Base-by-base conservation (phyloP, 2,329 filamentous ascomycete species). In the Polytolypa hystricis region DNA sequence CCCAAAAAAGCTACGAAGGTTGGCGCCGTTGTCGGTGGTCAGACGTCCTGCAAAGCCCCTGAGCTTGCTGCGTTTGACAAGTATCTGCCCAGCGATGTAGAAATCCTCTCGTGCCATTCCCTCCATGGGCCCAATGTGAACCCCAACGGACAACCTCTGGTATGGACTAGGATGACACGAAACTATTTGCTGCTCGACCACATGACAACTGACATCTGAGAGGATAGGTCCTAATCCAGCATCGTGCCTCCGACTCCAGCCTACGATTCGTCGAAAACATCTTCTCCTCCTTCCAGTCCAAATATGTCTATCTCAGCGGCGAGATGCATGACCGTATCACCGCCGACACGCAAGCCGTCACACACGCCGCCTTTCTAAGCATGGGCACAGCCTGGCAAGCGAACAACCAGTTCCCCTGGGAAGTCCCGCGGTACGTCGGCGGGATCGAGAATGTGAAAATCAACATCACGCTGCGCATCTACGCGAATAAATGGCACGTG, bases 361-460 rank as follows among this genome's bases (percentile, higher is more conserved):
- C 91, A 0, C 91, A 98, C 62, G 91, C 87, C 2, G 91, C 93
- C 18, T 98, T 98, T 60, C 69, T 98, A 34, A 84, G 81, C 55
- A 98, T 98, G 91, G 91, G 93, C 45, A 93, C 89, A 45, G 91
- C 91, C 6, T 98, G 93, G 93, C 83, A 86, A 48, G 87, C 87
- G 20, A 93, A 93, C 58, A 75, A 80, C 40, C 85, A 98, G 57
- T 98, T 96, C 52, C 91, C 93, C 0, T 98, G 91, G 91, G 89
- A 96, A 52, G 78, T 89, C 31, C 77, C 79, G n/a, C 85, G 91
- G 44, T 98, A 96, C 61, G 77, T 95, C 3, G 91, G 91, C 40
- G 93, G 91, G 35, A 93, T 98, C 52, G 91, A 98, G 62, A 98
- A 98, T 59, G 89, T 96, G 51, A 98, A 98, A 66, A 94, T 96